Conservation (phyloP, 1,284 basidiomycete species). For the Malassezia furfur region DNA sequence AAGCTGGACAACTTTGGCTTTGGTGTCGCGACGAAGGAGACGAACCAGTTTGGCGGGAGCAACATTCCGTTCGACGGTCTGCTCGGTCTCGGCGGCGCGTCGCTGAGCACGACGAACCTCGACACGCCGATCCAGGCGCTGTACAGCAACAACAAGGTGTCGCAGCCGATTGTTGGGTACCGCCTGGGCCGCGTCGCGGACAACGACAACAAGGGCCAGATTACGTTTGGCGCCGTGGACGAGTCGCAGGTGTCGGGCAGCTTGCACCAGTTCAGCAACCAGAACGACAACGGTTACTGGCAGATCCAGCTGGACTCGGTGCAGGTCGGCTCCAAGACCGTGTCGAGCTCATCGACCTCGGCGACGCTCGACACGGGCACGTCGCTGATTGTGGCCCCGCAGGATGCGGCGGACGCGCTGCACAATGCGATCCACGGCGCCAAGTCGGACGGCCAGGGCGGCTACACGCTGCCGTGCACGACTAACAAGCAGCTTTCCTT, state of each 20-base stretch:
- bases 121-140: constrained; percentile 68
- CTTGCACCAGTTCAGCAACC: constrained; percentile 43
- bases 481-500: constrained; percentile 60
- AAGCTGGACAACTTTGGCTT: constrained; percentile 60
- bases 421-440: constrained; percentile 58
- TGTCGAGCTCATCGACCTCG: constrained; percentile 53
- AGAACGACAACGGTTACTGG: constrained; percentile 60
- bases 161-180: constrained; percentile 65
- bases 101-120: constrained; percentile 57
- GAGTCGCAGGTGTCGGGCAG: constrained; percentile 52
- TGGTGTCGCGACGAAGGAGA: constrained; percentile 62
- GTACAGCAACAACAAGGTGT: constrained; percentile 57
- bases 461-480: constrained; percentile 69
- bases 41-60: constrained; percentile 54
- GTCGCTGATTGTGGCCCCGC: constrained; percentile 49
- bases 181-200: constrained; percentile 64
- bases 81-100: constrained; percentile 58
- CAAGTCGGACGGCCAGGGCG: constrained; percentile 50
- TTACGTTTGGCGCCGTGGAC: constrained; percentile 69
- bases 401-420: constrained; percentile 54
- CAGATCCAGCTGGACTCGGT: constrained; percentile 59
- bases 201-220: constrained; percentile 62
- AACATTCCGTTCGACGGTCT: constrained; percentile 63
- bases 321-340: constrained; percentile 55
- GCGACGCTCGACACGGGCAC: constrained; percentile 49